Percentiles rank a stretch among this genome's conserved stretches.
These are phyloP conservation scores for Paspalum notatum DNA, from an alignment of 176 grass and related monocot genomes.

Conservation along the genomic window DNA sequence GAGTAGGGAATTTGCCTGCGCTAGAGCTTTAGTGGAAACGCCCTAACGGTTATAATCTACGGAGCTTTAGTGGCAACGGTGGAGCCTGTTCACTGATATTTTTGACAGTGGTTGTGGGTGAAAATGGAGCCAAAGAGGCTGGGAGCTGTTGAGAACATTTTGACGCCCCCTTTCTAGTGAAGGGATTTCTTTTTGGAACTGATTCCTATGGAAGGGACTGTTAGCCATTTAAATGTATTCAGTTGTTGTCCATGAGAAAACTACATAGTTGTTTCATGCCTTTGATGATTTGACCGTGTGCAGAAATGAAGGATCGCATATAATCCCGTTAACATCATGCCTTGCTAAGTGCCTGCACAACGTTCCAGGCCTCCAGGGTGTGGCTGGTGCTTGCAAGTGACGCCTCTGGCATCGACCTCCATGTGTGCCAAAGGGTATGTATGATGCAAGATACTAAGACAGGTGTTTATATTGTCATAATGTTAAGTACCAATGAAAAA, in stretches of 20 bases:
- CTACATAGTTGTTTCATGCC: background rate
- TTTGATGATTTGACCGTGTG: background rate
- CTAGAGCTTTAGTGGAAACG: background rate
- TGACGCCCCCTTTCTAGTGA: background rate
- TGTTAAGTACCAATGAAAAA: no score
- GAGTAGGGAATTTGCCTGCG: background rate
- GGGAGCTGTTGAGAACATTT: constrained; percentile 2
- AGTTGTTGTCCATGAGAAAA: background rate
- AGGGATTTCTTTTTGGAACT: background rate
- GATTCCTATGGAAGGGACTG: background rate
- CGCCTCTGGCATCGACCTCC: no score
- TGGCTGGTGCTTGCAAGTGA: no score
- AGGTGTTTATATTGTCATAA: no score
- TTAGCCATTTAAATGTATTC: background rate
- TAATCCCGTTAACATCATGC: background rate
- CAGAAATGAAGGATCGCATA: background rate
- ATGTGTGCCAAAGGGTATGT: no score
- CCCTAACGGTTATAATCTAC: no score
- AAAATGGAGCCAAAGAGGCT: background rate
- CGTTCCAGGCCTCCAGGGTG: no score
- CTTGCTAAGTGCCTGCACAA: background rate
- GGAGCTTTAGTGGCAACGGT: background rate
- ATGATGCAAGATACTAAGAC: no score
- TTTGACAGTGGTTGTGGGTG: background rate
- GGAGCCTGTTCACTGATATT: background rate